Conservation (phyloP, 2,329 filamentous ascomycete species). For the Fusarium oxysporum region DNA sequence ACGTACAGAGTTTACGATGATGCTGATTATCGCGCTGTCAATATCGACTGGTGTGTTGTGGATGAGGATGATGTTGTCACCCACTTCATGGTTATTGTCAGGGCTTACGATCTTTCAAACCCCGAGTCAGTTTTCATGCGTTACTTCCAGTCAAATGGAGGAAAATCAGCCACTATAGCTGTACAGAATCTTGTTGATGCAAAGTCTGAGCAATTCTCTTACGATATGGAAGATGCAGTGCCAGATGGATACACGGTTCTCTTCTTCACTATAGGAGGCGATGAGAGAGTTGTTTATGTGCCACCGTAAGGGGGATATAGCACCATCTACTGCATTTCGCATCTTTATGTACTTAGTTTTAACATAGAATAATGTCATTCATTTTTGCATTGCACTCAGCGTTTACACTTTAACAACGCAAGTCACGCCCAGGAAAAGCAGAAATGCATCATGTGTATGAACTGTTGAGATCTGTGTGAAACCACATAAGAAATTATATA, state of each 20-base stretch:
- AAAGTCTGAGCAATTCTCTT: neutral
- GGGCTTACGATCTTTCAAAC: neutral
- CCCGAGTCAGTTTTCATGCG: neutral
- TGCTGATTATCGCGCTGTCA: neutral
- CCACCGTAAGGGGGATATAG: fast-evolving
- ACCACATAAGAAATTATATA: neutral
- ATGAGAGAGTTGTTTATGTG: neutral
- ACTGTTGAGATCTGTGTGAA: neutral
- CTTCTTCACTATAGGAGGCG: neutral
- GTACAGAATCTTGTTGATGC: neutral
- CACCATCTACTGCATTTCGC: neutral
- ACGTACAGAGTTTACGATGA: neutral
- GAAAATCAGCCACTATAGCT: neutral
- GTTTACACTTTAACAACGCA: too few species aligned
- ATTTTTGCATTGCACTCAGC: fast-evolving
- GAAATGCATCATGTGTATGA: too few species aligned
- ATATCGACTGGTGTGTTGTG: neutral
- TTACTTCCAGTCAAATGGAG: neutral
- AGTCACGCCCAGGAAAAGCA: too few species aligned
- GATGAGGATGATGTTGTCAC: neutral
- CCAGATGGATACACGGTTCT: neutral
- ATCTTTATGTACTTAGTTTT: neutral
- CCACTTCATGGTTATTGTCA: neutral
- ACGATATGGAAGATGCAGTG: neutral
- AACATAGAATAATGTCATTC: neutral